A percentile compares a stretch with the other conserved stretches of the same genome.
These are phyloP conservation scores for Chlamydomonas eustigma DNA, from an alignment of 139 green algal species.

Conservation along the genomic window DNA sequence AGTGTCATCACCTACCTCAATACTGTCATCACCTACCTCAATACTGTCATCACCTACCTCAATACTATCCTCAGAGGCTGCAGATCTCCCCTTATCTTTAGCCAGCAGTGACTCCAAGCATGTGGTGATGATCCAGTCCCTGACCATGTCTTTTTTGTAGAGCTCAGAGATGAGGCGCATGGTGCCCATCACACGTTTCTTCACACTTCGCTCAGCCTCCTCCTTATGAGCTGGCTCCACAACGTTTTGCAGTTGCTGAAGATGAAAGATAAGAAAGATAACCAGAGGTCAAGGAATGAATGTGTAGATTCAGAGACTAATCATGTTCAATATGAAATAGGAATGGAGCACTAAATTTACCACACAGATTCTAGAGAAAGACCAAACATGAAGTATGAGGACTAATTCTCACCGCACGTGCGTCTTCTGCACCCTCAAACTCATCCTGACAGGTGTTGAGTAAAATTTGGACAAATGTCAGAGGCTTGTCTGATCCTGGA, in stretches of 20 bases:
- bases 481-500: conserved; percentile 61
- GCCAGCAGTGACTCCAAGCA: conserved; percentile 83
- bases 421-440: conserved; percentile 80
- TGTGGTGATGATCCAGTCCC: conserved; percentile 90
- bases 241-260: conserved; percentile 44
- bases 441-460: conserved; percentile 99
- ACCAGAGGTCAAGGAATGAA: too few species aligned
- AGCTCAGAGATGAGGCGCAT: conserved; percentile 96
- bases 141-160: conserved; percentile 72
- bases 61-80: conserved; percentile 74
- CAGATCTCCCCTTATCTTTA: conserved; percentile 24
- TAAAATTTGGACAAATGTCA: conserved; percentile 89
- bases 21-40: too few species aligned
- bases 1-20: too few species aligned
- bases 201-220: conserved; percentile 58
- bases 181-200: conserved; percentile 89
- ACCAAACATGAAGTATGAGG: neutral
- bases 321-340: too few species aligned
- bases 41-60: conserved; percentile 87
- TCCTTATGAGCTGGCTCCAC: conserved; percentile 47
- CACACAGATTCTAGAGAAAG: too few species aligned
- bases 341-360: too few species aligned
- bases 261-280: too few species aligned
- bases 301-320: too few species aligned
- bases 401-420: conserved; percentile 55